Base-by-base conservation (phyloP, 1,139 yeast species). In the Saccharomycopsis hybrid region DNA sequence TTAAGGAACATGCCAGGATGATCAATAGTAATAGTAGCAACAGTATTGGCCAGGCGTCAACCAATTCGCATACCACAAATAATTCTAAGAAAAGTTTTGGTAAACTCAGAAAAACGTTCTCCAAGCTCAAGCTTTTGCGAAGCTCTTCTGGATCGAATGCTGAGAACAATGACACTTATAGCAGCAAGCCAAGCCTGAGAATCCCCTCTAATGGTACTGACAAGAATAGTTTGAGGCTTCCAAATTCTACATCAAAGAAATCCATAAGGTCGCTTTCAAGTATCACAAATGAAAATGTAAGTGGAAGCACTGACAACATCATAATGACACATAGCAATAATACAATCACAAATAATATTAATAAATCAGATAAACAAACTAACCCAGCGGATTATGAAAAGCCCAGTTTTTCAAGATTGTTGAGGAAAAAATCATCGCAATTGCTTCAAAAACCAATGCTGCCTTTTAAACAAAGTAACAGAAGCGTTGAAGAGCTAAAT, bases 341-440 rank as follows among this genome's bases (percentile, higher is more conserved):
- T 42, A 24, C 18, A 9, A 35, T 3, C 36, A 8, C 37, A 11
- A 24, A 38, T 25, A 43, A 33, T 9, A 41, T 44, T 9, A 37
- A 40, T n/a, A 36, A 5, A 5, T 9, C 18, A 5, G 13, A 36
- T 36, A 11, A 36, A 9, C 24, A n/a, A 5, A 36, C 7, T 7
- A 36, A 24, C 18, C 9, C 7, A 5, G 39, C 24, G 9, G 49
- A 40, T 7, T 51, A 30, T 33, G 50, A 47, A 24, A 47, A 47
- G 32, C 55, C 55, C 18, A 52, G 54, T 31, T 52, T 52, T 31
- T 44, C 55, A 4, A 44, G 44, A 31, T 39, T 52, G n/a, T 8
- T 52, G 28, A 39, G 52, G 35, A 52, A 52, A 28, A 52, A 52
- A 31, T 52, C 55, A 36, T 52, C 55, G 4, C 55, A 52, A 40